A percentile compares a stretch with the other conserved stretches of the same genome.
These are phyloP conservation scores for Avena sativa DNA, from an alignment of 176 grass and related monocot genomes.

Conservation along the genomic window DNA sequence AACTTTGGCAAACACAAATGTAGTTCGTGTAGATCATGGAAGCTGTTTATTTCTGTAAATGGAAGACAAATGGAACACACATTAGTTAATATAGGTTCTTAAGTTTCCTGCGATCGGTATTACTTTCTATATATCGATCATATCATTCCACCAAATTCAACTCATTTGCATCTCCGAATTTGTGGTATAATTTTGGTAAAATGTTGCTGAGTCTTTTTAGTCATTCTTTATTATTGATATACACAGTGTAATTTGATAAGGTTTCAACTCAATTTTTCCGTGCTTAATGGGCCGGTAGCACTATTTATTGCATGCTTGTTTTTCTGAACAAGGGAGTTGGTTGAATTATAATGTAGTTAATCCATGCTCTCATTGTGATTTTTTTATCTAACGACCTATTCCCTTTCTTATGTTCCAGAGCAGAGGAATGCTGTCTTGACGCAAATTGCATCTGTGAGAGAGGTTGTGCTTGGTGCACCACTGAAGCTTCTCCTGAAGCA, in stretches of 20 bases:
- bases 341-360: not conserved
- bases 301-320: slow-evolving; percentile 8
- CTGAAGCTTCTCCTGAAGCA: slow-evolving; percentile 85
- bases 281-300: not conserved
- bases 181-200: slow-evolving; percentile 4
- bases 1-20: not conserved
- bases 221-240: slow-evolving; percentile 25
- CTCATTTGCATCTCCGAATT: not conserved
- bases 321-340: not conserved
- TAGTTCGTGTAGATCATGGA: slow-evolving; percentile 30
- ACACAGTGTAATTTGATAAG: not conserved
- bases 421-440: slow-evolving; percentile 83
- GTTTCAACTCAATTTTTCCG: not conserved
- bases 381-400: slow-evolving; percentile 15
- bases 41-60: slow-evolving; percentile 19
- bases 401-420: slow-evolving; percentile 64
- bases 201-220: slow-evolving; percentile 1
- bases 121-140: not conserved
- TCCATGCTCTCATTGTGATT: slow-evolving; percentile 7
- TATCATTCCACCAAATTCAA: not conserved
- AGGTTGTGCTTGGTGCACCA: slow-evolving; percentile 93
- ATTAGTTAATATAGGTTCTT: not conserved
- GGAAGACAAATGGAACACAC: slow-evolving; percentile 11
- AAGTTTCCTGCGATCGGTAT: not conserved
- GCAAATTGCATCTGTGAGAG: slow-evolving; percentile 96